phyloP scores from a whole-genome alignment of 768 basidiomycete species.

The Tylopilus rubrobrunneus region DNA sequence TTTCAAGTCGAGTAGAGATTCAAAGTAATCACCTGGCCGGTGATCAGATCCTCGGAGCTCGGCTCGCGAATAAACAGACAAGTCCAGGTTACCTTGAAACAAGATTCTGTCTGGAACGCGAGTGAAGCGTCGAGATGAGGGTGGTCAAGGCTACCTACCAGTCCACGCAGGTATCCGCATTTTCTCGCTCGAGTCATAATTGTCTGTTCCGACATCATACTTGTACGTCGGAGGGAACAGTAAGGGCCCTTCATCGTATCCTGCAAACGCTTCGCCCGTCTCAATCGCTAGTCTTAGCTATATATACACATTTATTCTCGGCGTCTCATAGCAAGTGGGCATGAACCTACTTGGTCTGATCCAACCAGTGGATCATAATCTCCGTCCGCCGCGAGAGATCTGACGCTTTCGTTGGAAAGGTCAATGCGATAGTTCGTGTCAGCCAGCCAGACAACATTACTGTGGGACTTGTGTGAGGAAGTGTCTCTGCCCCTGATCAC shows the following conservation, averaged over 20 bases:
- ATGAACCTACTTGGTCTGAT: constrained; percentile 73
- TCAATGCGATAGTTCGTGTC: constrained; percentile 96
- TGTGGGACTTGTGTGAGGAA: constrained; percentile 31
- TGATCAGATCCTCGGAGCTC: constrained; percentile 94
- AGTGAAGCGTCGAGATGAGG: constrained; percentile 3
- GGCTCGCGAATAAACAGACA: constrained; percentile 77
- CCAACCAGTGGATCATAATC: constrained; percentile 72
- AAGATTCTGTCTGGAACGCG: constrained; percentile 79
- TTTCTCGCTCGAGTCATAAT: constrained; percentile 95
- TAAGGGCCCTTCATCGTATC: constrained; percentile 86
- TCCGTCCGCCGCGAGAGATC: constrained; percentile 57
- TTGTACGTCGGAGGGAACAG: constrained; percentile 95
- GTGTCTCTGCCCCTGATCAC: background rate
- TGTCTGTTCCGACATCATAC: constrained; percentile 77
- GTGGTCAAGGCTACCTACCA: constrained; percentile 44
- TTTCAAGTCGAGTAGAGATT: background rate
- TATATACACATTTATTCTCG: background rate
- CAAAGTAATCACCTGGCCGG: constrained; percentile 62
- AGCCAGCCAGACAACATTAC: constrained; percentile 90
- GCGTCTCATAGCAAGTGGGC: background rate
- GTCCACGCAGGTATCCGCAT: constrained; percentile 97
- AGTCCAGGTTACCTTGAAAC: constrained; percentile 75
- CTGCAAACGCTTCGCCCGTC: constrained; percentile 66
- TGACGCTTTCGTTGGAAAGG: constrained; percentile 76
- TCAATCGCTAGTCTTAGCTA: constrained; percentile 77